Evolutionary conservation across 2,329 filamentous ascomycete species (phyloP).

Genomic region (Penicillium rolfsii): DNA sequence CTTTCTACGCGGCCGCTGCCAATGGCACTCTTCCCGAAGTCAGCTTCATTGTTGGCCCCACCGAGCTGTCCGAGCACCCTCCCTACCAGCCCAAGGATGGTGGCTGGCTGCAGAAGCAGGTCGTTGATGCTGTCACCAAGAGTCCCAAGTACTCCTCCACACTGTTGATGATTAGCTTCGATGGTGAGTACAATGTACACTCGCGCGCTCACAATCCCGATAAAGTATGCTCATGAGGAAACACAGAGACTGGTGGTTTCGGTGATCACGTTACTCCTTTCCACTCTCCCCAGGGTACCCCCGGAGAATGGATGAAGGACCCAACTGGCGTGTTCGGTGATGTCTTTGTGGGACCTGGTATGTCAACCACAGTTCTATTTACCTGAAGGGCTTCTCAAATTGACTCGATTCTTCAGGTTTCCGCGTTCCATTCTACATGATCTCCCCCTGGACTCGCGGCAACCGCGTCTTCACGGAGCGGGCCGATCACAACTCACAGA

Average conservation of each 20-base stretch:
- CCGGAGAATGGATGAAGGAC: constrained; percentile 59
- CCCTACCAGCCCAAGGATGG: constrained; percentile 59
- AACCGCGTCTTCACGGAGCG: constrained; percentile 59
- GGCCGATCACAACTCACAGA: constrained; percentile 60
- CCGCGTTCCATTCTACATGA: constrained; percentile 59
- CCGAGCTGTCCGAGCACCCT: constrained; percentile 58
- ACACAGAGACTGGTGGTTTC: constrained; percentile 57
- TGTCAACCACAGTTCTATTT: constrained; percentile 10
- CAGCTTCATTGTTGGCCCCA: constrained; percentile 55
- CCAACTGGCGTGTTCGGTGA: constrained; percentile 48
- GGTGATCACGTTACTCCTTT: constrained; percentile 60
- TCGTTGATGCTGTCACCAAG: constrained; percentile 56
- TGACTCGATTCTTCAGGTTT: constrained; percentile 39
- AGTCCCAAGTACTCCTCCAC: constrained; percentile 56
- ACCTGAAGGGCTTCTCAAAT: constrained; percentile 3
- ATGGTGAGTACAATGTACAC: constrained; percentile 37
- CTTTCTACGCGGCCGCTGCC: constrained; percentile 56
- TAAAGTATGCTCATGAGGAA: constrained; percentile 6
- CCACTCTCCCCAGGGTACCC: constrained; percentile 53
- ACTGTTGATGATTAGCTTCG: constrained; percentile 56
- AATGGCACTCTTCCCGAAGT: constrained; percentile 57
- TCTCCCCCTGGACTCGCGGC: constrained; percentile 60
- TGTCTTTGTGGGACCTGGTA: constrained; percentile 48
- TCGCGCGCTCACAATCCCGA: background rate
- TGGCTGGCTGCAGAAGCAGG: constrained; percentile 58